Base-by-base conservation (phyloP, 352 stramenopile species). In the Globisporangium canariense region DNA sequence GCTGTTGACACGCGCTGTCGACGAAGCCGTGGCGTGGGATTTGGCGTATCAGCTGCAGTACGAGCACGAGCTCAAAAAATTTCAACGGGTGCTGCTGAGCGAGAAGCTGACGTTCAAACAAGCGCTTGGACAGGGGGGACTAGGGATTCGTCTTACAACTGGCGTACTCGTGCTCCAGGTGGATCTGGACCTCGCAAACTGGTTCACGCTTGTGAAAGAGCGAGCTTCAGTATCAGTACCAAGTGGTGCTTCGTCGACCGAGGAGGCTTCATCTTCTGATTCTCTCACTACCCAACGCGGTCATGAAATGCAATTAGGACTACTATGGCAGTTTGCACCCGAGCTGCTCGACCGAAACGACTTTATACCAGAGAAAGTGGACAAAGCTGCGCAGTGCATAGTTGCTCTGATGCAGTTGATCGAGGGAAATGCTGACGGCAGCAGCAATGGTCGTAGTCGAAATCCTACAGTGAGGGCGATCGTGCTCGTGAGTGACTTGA, bases 101-200 rank as follows among this genome's bases (percentile, higher is more conserved):
- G 61, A 76, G n/a, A 86, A 82, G 50, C n/a, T 34, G 0, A 58
- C 65, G 1, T 83, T 59, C 1, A 4, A 76, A 14, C 34, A 51
- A 10, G 65, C 67, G n/a, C 55, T 85, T 1, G 28, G 10, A 4
- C 3, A 6, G 22, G 22, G 43, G n/a, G 22, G 32, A 49, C 65
- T 59, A 18, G 18, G 41, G 2, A 20, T 32, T 11, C 41, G 32
- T 28, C 32, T 58, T 43, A 45, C 61, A 8, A 68, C 56, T 18
- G 49, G 68, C 0, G 69, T 86, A 20, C 6, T 90, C 10, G 49
- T 90, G 55, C 36, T 92, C n/a, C 79, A 89, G 10, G 68, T 86
- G 1, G 83, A 92, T 43, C 65, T 92, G 65, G 83, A 92, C 62
- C 47, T 92, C 22, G 68, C 81, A n/a, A 66, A 86, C 32, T 92